Conservation (phyloP, 2,329 filamentous ascomycete species). For the Penicillium rolfsii region DNA sequence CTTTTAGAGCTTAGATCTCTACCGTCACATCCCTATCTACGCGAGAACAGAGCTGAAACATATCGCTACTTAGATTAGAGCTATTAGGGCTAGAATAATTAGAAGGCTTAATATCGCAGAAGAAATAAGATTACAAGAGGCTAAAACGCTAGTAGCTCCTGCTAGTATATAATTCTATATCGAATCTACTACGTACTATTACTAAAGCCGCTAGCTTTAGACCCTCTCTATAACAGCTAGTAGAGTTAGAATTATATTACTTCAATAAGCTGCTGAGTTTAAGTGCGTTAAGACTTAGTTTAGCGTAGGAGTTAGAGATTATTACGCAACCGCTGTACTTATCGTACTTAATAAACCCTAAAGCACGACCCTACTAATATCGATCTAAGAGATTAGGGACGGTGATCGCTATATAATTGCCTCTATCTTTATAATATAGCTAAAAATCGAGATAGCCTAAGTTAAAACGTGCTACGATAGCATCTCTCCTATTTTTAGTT, state of each 20-base stretch:
- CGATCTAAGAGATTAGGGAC: too few species aligned
- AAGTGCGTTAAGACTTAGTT: not conserved
- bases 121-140: not conserved
- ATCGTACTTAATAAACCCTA: too few species aligned
- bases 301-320: not conserved
- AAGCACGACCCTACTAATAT: too few species aligned
- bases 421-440: not conserved
- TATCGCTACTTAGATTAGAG: not conserved
- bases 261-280: not conserved
- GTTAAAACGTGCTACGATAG: not conserved
- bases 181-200: not conserved
- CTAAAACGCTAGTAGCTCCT: not conserved
- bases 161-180: not conserved
- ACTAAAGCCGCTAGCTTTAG: not conserved
- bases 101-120: not conserved
- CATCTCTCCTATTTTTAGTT: not conserved
- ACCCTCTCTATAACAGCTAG: conserved; percentile 1
- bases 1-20: not conserved
- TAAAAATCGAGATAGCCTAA: not conserved
- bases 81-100: not conserved
- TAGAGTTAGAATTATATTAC: not conserved
- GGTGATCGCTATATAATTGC: not conserved
- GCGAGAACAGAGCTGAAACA: not conserved
- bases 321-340: too few species aligned
- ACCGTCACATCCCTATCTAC: not conserved